phyloP scores from a whole-genome alignment of 164 flowering plant genomes.

The Nelumbo lutea region DNA sequence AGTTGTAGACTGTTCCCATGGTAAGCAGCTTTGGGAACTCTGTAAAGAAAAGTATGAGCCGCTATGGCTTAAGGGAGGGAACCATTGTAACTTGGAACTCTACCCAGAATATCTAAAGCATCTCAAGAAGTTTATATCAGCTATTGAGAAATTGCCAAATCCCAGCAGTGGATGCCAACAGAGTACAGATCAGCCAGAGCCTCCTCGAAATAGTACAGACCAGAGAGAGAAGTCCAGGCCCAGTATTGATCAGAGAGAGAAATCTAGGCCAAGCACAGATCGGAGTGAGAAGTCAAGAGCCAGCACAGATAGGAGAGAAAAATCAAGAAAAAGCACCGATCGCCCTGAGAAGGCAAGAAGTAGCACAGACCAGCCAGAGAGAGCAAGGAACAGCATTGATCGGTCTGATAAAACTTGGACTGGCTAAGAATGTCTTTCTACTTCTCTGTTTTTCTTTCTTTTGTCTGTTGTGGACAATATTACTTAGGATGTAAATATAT shows the following conservation, averaged over 20 bases:
- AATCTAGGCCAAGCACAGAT: conserved; percentile 46
- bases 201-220: conserved; percentile 20
- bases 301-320: conserved; percentile 43
- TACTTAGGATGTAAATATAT: not conserved
- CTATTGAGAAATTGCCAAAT: conserved; percentile 40
- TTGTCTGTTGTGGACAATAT: not conserved
- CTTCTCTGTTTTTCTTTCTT: conserved; percentile 7
- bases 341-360: conserved; percentile 29
- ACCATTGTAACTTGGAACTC: conserved; percentile 62
- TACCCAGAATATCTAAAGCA: conserved; percentile 57
- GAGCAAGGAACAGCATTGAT: conserved; percentile 78
- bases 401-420: conserved; percentile 38
- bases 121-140: conserved; percentile 59
- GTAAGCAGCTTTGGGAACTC: conserved; percentile 68
- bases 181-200: conserved; percentile 18
- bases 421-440: conserved; percentile 5
- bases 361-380: conserved; percentile 46
- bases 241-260: conserved; percentile 51
- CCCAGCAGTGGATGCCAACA: conserved; percentile 11
- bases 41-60: conserved; percentile 75
- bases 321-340: conserved; percentile 50
- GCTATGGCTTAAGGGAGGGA: conserved; percentile 61
- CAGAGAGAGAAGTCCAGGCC: conserved; percentile 43
- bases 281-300: conserved; percentile 45
- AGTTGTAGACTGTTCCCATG: conserved; percentile 66